A percentile compares a stretch with the other conserved stretches of the same genome.
These are phyloP conservation scores for Euphorbia tirucalli DNA, from an alignment of 345 rosid species.

Conservation along the genomic window DNA sequence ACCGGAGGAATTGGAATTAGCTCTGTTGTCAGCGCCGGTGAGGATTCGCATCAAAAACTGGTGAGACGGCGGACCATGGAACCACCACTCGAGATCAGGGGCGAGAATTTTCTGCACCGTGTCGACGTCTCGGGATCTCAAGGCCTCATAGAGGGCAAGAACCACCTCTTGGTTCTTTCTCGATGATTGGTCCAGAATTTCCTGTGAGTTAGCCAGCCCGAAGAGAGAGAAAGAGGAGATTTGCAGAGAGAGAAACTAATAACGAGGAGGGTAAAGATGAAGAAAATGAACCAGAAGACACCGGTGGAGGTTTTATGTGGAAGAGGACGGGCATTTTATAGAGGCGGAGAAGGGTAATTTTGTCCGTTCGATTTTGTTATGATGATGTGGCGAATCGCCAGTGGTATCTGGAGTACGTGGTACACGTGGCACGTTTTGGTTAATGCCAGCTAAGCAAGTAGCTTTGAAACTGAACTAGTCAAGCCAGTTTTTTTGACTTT, in stretches of 20 bases:
- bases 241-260: not conserved
- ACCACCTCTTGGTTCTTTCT: constrained; percentile 71
- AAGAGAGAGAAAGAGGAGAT: not conserved
- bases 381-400: not conserved
- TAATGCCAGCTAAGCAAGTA: not conserved
- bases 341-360: not conserved
- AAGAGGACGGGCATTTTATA: not conserved
- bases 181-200: constrained; percentile 50
- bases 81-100: constrained; percentile 97
- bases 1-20: not conserved
- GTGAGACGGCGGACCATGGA: constrained; percentile 96
- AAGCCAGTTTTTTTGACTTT: constrained; percentile 15
- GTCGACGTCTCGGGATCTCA: constrained; percentile 67
- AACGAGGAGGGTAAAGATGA: not conserved
- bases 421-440: not conserved
- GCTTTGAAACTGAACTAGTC: not conserved
- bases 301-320: not conserved
- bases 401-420: not conserved
- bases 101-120: constrained; percentile 73
- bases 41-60: constrained; percentile 97
- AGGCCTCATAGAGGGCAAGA: constrained; percentile 81
- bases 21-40: constrained; percentile 49
- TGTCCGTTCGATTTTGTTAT: not conserved
- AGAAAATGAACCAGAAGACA: not conserved
- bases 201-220: constrained; percentile 59